phyloP scores from a whole-genome alignment of 148 eudicot genomes.

The Limonium bicolor region DNA sequence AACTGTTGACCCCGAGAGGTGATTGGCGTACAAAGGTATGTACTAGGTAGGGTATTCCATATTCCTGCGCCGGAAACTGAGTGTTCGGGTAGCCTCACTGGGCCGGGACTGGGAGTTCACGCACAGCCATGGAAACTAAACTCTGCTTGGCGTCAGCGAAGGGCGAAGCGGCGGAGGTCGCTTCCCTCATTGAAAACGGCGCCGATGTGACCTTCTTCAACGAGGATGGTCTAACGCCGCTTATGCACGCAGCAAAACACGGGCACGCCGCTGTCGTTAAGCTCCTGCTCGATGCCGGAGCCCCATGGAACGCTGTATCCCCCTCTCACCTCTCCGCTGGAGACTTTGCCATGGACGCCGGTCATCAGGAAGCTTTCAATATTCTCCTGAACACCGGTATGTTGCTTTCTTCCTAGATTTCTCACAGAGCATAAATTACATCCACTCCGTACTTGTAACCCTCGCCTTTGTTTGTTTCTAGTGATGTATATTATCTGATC shows the following conservation, averaged over 20 bases:
- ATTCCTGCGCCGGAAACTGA: no score
- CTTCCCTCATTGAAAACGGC: constrained; percentile 31
- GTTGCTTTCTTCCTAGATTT: background rate
- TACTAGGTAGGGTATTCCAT: no score
- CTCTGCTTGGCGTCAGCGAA: constrained; percentile 43
- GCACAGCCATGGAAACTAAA: constrained; percentile 22
- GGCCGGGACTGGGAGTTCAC: no score
- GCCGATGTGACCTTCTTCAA: constrained; percentile 69
- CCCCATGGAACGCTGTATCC: constrained; percentile 92
- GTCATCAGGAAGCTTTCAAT: constrained; percentile 64
- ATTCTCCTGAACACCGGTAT: constrained; percentile 64
- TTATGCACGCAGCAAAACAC: constrained; percentile 84
- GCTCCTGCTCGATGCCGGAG: constrained; percentile 67
- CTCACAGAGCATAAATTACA: no score
- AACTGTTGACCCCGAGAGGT: no score
- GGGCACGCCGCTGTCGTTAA: constrained; percentile 40
- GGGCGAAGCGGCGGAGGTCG: constrained; percentile 30
- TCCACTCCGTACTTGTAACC: no score
- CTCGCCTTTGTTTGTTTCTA: no score
- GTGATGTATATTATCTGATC: no score
- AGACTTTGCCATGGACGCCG: constrained; percentile 77
- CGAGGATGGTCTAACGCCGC: constrained; percentile 48
- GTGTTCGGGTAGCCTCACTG: no score
- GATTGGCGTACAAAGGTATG: no score
- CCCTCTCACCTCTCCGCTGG: constrained; percentile 75